These are phyloP conservation scores for Phytophthora capsici DNA, from an alignment of 352 stramenopile genomes.

Conservation along the genomic window DNA sequence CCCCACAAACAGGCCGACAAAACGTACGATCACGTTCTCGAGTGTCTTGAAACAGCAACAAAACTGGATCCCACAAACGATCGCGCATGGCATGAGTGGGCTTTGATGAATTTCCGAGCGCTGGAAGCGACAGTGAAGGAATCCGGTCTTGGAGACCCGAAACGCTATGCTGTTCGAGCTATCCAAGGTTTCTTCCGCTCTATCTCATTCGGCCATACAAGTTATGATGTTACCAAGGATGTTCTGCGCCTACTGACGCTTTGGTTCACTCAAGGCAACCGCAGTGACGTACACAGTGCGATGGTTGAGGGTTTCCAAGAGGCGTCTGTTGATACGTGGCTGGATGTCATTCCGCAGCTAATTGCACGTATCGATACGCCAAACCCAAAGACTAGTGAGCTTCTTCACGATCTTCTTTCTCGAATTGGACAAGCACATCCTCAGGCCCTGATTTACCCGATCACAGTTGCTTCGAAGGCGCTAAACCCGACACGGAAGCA, in stretches of 20 bases:
- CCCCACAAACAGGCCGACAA: slow-evolving; percentile 75
- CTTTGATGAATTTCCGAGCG: slow-evolving; percentile 96
- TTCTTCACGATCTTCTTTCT: slow-evolving; percentile 90
- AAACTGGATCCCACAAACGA: slow-evolving; percentile 92
- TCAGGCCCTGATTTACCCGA: slow-evolving; percentile 99
- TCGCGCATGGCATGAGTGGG: slow-evolving; percentile 98
- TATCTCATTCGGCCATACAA: slow-evolving; percentile 95
- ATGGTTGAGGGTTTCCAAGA: slow-evolving; percentile 91
- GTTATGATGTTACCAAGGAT: slow-evolving; percentile 96
- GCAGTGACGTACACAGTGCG: slow-evolving; percentile 85
- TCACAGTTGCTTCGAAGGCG: slow-evolving; percentile 97
- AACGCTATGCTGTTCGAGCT: slow-evolving; percentile 90
- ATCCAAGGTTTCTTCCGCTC: slow-evolving; percentile 98
- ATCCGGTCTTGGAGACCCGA: slow-evolving; percentile 52
- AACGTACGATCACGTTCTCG: slow-evolving; percentile 78
- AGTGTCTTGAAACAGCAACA: slow-evolving; percentile 84
- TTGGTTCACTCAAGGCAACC: slow-evolving; percentile 97
- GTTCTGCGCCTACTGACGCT: slow-evolving; percentile 98
- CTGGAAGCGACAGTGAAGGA: slow-evolving; percentile 73
- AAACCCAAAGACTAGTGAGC: slow-evolving; percentile 78
- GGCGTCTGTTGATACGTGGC: slow-evolving; percentile 98
- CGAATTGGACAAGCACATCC: slow-evolving; percentile 95
- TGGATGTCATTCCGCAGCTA: slow-evolving; percentile 98
- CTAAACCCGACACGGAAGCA: slow-evolving; percentile 89
- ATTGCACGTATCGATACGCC: slow-evolving; percentile 94